Conservation (phyloP, 768 basidiomycete species). For the Amyloporia xantha region DNA sequence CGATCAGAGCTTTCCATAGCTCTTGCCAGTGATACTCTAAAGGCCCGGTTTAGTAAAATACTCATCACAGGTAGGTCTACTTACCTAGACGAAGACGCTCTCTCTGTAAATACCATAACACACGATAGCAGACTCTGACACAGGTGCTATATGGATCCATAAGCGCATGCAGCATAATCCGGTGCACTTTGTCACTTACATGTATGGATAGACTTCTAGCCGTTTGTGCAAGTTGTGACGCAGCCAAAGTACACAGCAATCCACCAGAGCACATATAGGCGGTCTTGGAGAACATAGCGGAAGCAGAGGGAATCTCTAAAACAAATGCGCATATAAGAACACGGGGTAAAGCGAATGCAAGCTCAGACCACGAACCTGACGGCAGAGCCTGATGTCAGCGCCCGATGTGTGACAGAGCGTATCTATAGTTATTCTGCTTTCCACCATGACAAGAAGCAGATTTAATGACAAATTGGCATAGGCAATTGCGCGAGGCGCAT, state of each 20-base stretch:
- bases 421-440: constrained; percentile 42
- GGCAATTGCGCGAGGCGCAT: constrained; percentile 49
- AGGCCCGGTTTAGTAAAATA: too few species aligned
- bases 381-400: constrained; percentile 48
- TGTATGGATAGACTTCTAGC: constrained; percentile 50
- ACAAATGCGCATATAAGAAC: neutral
- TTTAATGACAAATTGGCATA: constrained; percentile 57
- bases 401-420: constrained; percentile 36
- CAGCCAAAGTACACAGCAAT: constrained; percentile 64
- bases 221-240: constrained; percentile 64
- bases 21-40: constrained; percentile 63
- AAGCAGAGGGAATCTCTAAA: constrained; percentile 46
- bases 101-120: constrained; percentile 52
- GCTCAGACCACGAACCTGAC: constrained; percentile 40
- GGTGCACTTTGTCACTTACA: constrained; percentile 30
- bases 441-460: constrained; percentile 43
- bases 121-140: constrained; percentile 45
- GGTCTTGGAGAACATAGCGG: constrained; percentile 36
- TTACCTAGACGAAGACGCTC: constrained; percentile 48
- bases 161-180: neutral
- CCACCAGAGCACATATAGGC: constrained; percentile 52
- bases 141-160: constrained; percentile 36
- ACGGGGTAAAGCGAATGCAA: neutral
- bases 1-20: constrained; percentile 52
- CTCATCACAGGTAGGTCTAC: constrained; percentile 14